phyloP scores from a whole-genome alignment of 371 early-diverging fungal genomes.

The Syncephalastrum sp. region DNA sequence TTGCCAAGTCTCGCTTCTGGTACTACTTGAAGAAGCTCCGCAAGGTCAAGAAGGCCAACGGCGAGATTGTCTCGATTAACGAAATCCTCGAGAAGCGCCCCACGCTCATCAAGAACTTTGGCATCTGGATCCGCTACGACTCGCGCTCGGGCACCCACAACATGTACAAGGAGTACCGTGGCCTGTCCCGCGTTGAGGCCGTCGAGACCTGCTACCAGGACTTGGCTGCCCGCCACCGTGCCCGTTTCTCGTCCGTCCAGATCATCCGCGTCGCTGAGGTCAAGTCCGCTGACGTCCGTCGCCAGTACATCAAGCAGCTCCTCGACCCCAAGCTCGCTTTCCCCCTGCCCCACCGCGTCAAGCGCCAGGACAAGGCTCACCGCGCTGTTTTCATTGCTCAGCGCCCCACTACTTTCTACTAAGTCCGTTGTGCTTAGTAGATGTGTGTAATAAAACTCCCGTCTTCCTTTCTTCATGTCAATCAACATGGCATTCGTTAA shows the following conservation, averaged over 20 bases:
- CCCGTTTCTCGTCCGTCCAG: constrained; percentile 96
- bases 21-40: constrained; percentile 98
- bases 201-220: constrained; percentile 98
- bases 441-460: too few relatives aligned
- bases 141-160: constrained; percentile 99
- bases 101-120: constrained; percentile 97
- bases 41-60: constrained; percentile 99
- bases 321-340: constrained; percentile 86
- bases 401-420: constrained; percentile 91
- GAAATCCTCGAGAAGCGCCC: constrained; percentile 97
- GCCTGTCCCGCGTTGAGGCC: constrained; percentile 91
- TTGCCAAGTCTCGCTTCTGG: constrained; percentile 99
- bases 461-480: too few relatives aligned
- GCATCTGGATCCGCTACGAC: constrained; percentile 99
- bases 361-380: constrained; percentile 69
- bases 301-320: constrained; percentile 97
- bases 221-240: constrained; percentile 99
- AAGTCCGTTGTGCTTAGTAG: constrained; percentile 16
- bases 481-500: too few relatives aligned
- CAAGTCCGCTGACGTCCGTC: constrained; percentile 88
- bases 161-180: constrained; percentile 99
- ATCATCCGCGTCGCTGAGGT: constrained; percentile 97
- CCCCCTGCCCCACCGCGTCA: constrained; percentile 97
- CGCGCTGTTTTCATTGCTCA: constrained; percentile 84
- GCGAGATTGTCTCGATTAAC: constrained; percentile 97